Base-by-base conservation (phyloP, 2,329 filamentous ascomycete genomes). In the Penicillium griseofulvum region DNA sequence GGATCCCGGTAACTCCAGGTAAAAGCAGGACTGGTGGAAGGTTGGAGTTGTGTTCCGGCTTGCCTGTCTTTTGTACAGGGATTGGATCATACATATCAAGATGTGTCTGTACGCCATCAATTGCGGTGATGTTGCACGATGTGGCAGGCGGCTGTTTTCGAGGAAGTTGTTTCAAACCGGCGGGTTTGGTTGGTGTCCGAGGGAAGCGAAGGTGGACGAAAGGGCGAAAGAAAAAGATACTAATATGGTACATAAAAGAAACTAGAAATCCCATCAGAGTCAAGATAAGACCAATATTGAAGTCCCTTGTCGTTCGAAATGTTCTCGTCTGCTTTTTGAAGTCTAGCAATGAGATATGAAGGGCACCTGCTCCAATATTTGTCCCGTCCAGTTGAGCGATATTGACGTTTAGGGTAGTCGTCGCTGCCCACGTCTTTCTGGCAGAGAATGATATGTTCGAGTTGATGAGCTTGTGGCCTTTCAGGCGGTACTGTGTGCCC, bases 391-490 rank as follows among this genome's bases (percentile, higher is more conserved):
- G 29, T 28, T 36, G 45, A 28, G 37, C 36, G 39, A 61, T 49
- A n/a, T n/a, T 45, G 24, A 57, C 24, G 17, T 58, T 55, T 10
- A 63, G 42, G 1, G 54, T 56, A 8, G 58, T 61, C 31, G 58
- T 63, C 22, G 55, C 56, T 34, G 57, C 34, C 62, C 60, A 63
- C 9, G 58, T 54, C 19, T 53, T 54, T 11, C 45, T 43, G n/a
- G 49, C 14, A 1, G 55, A 59, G 17, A 63, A 55, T 5, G 58
- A 45, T 12, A 53, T 38, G 11, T 16, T 34, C 1, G 52, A 41
- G 38, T 55, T 43, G 22, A 64, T 47, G 3, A 58, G 4, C 49
- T 49, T 42, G n/a, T 50, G 14, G 16, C 58, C 41, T 51, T 60
- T 36, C 9, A 53, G n/a, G 16, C 19, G 29, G n/a, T 53, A 48